Percentiles rank a stretch among this genome's conserved stretches.
phyloP scores from a whole-genome alignment of 139 green algal genomes.

The Pseudopediastrum boryanum region DNA sequence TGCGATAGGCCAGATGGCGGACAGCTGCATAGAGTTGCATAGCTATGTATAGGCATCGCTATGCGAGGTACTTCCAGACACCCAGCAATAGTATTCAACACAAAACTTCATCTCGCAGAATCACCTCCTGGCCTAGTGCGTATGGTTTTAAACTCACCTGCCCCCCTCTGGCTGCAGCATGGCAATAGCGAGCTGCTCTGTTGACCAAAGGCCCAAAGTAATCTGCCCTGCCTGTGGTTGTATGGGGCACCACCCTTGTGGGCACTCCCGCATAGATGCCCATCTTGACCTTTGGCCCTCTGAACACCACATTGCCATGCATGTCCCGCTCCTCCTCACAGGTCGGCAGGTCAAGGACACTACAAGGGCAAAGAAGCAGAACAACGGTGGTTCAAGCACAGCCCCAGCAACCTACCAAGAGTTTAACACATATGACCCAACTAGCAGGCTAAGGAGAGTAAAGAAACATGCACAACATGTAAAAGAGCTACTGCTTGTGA shows the following conservation, averaged over 20 bases:
- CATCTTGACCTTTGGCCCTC: conserved; percentile 59
- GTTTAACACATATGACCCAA: not conserved
- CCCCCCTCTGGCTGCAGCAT: conserved; percentile 50
- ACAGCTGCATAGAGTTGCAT: no score
- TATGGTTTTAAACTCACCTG: conserved; percentile 59
- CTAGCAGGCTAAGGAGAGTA: conserved; percentile 41
- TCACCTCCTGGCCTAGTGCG: no score
- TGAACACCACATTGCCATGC: conserved; percentile 43
- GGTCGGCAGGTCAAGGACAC: conserved; percentile 31
- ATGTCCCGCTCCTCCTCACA: conserved; percentile 35
- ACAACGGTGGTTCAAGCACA: no score
- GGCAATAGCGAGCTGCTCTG: conserved; percentile 55
- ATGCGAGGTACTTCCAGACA: no score
- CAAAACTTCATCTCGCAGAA: no score
- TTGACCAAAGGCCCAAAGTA: conserved; percentile 66
- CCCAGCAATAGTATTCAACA: no score
- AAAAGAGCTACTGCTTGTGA: no score
- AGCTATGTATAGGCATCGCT: no score
- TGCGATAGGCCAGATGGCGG: no score
- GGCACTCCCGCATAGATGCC: conserved; percentile 65
- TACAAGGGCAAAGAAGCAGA: no score
- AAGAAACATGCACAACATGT: not conserved
- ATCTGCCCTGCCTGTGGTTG: conserved; percentile 59
- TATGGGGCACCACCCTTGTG: conserved; percentile 56
- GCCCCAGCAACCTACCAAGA: no score